Conservation (phyloP, 306 rosid species). For the Glycyrrhiza uralensis region DNA sequence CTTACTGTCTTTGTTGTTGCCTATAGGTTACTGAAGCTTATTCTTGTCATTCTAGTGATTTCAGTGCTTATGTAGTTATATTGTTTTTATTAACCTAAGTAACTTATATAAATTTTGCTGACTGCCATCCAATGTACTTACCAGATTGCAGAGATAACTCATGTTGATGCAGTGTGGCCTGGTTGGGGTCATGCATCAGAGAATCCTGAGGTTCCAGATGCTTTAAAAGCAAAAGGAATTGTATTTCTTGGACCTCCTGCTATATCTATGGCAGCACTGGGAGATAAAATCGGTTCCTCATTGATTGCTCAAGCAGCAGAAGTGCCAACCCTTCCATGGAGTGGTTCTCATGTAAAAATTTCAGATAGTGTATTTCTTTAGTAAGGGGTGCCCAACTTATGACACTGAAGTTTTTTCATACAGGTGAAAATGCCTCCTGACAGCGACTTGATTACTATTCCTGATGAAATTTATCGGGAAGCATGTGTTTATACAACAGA, state of each 20-base stretch:
- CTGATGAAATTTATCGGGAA: slow-evolving; percentile 86
- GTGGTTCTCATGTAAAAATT: slow-evolving; percentile 93
- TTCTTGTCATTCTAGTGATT: slow-evolving; percentile 13
- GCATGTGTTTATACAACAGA: slow-evolving; percentile 97
- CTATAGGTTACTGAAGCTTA: slow-evolving; percentile 1
- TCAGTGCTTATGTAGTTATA: background rate
- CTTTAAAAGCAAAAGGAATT: slow-evolving; percentile 80
- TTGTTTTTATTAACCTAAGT: too few relatives aligned
- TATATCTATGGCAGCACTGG: slow-evolving; percentile 91
- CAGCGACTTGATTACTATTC: slow-evolving; percentile 68
- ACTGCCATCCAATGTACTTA: slow-evolving; percentile 20
- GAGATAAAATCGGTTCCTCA: slow-evolving; percentile 98
- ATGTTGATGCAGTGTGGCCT: slow-evolving; percentile 98
- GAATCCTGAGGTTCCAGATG: slow-evolving; percentile 98
- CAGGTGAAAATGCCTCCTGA: slow-evolving; percentile 87
- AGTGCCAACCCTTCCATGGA: slow-evolving; percentile 99
- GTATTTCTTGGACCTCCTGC: slow-evolving; percentile 97
- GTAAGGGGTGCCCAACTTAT: background rate
- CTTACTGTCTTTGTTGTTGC: slow-evolving; percentile 18
- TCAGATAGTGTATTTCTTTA: slow-evolving; percentile 3
- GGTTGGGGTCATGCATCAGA: slow-evolving; percentile 99
- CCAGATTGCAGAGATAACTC: slow-evolving; percentile 97
- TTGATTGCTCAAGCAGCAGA: slow-evolving; percentile 98
- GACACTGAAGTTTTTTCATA: slow-evolving; percentile 22
- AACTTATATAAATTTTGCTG: slow-evolving; percentile 10